phyloP scores from a whole-genome alignment of 2,329 filamentous ascomycete species.

The Didymella exigua region DNA sequence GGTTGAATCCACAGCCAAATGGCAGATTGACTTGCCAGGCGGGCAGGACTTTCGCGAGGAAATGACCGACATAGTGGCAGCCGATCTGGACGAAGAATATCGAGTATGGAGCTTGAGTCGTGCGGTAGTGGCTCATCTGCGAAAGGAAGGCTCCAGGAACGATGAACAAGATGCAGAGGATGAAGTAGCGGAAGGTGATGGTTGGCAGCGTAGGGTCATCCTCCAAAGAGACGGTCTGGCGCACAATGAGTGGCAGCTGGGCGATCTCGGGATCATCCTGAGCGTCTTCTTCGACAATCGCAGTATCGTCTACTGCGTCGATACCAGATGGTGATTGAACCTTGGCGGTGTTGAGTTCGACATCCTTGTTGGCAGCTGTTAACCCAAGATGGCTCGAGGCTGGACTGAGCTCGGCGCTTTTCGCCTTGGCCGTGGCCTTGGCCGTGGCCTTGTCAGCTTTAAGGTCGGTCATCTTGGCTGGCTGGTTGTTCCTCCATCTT shows the following conservation, averaged over 20 bases:
- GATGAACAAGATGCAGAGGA: conserved; percentile 62
- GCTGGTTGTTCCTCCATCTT: conserved; percentile 3
- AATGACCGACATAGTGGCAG: conserved; percentile 60
- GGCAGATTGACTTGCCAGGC: conserved; percentile 56
- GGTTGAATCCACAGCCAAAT: conserved; percentile 55
- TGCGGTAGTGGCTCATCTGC: conserved; percentile 62
- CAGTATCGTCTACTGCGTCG: conserved; percentile 15
- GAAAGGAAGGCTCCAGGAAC: conserved; percentile 63
- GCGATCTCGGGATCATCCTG: conserved; percentile 37
- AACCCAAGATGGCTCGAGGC: conserved; percentile 11
- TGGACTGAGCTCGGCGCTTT: conserved; percentile 21
- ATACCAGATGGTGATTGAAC: conserved; percentile 3
- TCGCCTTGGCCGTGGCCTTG: conserved; percentile 18
- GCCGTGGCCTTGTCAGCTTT: conserved; percentile 19
- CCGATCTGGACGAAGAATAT: conserved; percentile 68
- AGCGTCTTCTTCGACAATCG: conserved; percentile 22
- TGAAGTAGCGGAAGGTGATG: conserved; percentile 65
- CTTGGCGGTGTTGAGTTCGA: conserved; percentile 2
- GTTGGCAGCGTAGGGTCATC: conserved; percentile 63
- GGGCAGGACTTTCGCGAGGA: conserved; percentile 59
- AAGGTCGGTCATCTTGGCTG: conserved; percentile 15
- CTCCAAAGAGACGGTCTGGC: conserved; percentile 62
- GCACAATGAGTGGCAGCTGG: conserved; percentile 61
- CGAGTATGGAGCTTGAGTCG: conserved; percentile 63
- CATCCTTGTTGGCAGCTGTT: conserved; percentile 2